These are phyloP conservation scores for Malus fusca DNA, from an alignment of 306 rosid genomes.

Conservation along the genomic window DNA sequence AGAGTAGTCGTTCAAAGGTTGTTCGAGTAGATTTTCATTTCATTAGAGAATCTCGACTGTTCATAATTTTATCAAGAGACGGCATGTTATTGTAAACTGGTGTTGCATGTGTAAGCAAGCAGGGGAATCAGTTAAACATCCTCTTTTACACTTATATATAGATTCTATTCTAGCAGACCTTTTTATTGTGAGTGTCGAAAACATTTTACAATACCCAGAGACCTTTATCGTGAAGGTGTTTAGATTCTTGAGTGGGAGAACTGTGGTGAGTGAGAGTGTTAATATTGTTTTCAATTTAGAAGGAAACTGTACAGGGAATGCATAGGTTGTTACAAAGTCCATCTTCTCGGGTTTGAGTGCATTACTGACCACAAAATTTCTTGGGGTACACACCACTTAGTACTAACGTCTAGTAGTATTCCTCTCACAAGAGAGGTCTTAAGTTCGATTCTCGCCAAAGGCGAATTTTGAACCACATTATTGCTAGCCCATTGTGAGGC, in stretches of 20 bases:
- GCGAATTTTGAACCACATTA: no score
- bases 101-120: neutral
- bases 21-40: neutral
- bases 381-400: no score
- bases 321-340: no score
- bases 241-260: neutral
- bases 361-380: no score
- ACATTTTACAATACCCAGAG: neutral
- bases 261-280: neutral
- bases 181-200: neutral
- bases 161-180: neutral
- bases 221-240: neutral
- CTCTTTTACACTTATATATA: neutral
- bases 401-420: no score
- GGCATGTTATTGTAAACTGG: neutral
- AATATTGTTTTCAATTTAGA: neutral
- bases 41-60: neutral
- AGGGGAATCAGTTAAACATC: neutral
- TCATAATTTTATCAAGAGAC: neutral
- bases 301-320: no score
- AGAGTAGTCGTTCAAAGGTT: no score
- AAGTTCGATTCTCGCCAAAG: no score
- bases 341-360: no score
- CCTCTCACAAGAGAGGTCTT: no score
- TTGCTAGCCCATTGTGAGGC: no score